Conservation (phyloP, 306 rosid genomes). For the Rosa multiflora region DNA sequence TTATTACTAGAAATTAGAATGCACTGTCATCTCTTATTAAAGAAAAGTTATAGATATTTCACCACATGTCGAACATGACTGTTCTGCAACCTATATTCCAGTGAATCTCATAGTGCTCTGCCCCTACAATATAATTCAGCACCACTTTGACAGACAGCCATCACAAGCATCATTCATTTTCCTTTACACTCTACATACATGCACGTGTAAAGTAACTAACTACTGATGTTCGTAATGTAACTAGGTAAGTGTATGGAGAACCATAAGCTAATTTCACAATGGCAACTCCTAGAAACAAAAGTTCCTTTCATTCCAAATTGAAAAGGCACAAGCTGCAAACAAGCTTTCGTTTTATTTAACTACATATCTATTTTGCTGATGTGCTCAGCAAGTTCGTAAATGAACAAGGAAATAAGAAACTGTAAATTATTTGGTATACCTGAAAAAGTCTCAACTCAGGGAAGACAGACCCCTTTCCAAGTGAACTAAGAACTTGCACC, state of each 20-base stretch:
- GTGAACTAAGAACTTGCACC: slow-evolving; percentile 81
- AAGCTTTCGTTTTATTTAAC: slow-evolving; percentile 39
- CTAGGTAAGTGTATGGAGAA: background rate
- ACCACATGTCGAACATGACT: background rate
- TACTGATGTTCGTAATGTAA: background rate
- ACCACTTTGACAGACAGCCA: background rate
- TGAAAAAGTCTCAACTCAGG: slow-evolving; percentile 15
- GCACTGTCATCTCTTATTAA: background rate
- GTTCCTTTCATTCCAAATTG: slow-evolving; percentile 7
- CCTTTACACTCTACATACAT: background rate
- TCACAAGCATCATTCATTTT: background rate
- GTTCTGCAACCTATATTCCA: background rate
- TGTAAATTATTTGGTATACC: slow-evolving; percentile 19
- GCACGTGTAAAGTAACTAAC: background rate
- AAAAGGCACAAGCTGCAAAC: slow-evolving; percentile 18
- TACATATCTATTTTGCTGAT: slow-evolving; percentile 34
- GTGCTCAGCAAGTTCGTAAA: slow-evolving; percentile 29
- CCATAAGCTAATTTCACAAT: background rate
- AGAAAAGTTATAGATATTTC: background rate
- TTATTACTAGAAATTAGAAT: background rate
- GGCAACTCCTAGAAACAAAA: background rate
- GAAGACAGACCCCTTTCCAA: slow-evolving; percentile 12
- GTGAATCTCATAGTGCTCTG: background rate
- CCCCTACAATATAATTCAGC: background rate
- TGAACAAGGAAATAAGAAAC: slow-evolving; percentile 28